Evolutionary conservation across 1,139 yeast genomes (phyloP), one percentile per base, ranked within the genome.

Genomic region (Torulaspora globosa): DNA sequence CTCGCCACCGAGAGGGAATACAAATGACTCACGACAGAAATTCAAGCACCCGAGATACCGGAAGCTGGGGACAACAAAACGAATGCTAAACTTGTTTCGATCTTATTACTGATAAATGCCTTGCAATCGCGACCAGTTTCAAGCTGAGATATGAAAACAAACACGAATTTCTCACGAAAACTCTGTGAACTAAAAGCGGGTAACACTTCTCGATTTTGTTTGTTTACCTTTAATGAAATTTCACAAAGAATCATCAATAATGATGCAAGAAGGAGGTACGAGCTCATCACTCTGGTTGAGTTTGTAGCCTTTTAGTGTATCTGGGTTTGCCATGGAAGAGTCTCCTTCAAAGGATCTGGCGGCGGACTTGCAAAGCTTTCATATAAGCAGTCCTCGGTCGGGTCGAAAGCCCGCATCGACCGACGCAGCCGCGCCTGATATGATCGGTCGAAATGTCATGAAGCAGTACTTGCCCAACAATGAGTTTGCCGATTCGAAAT

Each of bases 281-380:
- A 16, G 35, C 2, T 12, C 11, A 16, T 16, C 28, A 27, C 39
- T 18, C 12, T 19, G 29, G 19, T 11, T 18, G n/a, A 14, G 14
- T 9, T 24, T 15, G 21, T 32, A 7, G 18, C n/a, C 10, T 30
- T 11, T 29, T 10, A 9, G 23, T 15, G 34, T 31, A 10, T 31
- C 14, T 16, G 16, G 14, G 21, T 14, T n/a, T 18, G 33, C 16
- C 28, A 46, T 43, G 34, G 54, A 44, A 41, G 44, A 46, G 16
- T 54, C 59, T 6, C 58, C 59, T 12, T 54, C 58, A 12, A 54
- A 51, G 33, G 46, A 47, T 34, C 42, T 56, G 32, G 56, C 51
- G 4, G 58, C 55, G 16, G 49, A 47, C 27, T 47, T 57, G 41
- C 49, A 50, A 21, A 46, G 51, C 16, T 57, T 57, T 37, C 59